These are phyloP conservation scores for Nelumbo lutea DNA, from an alignment of 164 flowering plant genomes.

Conservation along the genomic window DNA sequence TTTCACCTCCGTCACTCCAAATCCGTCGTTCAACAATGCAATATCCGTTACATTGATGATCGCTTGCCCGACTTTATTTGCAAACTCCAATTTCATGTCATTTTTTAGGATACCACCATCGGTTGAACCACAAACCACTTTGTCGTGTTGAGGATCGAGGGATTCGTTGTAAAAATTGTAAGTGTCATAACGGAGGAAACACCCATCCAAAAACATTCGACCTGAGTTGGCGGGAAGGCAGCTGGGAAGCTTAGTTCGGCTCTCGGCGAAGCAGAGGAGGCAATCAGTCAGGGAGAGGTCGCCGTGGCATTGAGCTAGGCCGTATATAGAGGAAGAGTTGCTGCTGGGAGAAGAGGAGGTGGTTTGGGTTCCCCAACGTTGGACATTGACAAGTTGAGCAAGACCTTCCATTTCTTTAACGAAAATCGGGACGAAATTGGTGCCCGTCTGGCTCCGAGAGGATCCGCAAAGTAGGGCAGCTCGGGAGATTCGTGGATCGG, in stretches of 20 bases:
- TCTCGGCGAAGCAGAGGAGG: slow-evolving; percentile 59
- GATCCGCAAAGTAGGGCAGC: slow-evolving; percentile 40
- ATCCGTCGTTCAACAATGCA: slow-evolving; percentile 31
- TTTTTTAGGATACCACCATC: background rate
- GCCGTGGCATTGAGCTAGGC: slow-evolving; percentile 51
- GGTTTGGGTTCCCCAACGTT: slow-evolving; percentile 22
- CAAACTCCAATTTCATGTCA: slow-evolving; percentile 11
- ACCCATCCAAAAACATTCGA: slow-evolving; percentile 55
- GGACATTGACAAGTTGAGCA: slow-evolving; percentile 17
- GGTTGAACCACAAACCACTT: slow-evolving; percentile 16
- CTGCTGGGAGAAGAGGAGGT: slow-evolving; percentile 15
- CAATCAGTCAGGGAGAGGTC: slow-evolving; percentile 66
- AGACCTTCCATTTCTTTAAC: slow-evolving; percentile 42
- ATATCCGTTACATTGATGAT: slow-evolving; percentile 20
- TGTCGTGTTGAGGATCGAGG: slow-evolving; percentile 17
- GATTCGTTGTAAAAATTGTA: slow-evolving; percentile 44
- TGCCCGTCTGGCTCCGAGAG: background rate
- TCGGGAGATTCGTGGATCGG: slow-evolving; percentile 31
- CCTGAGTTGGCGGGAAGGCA: slow-evolving; percentile 55
- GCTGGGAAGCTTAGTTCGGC: slow-evolving; percentile 49
- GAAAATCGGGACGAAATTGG: slow-evolving; percentile 30
- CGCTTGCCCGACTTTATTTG: slow-evolving; percentile 15
- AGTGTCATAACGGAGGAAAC: slow-evolving; percentile 60
- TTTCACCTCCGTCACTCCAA: slow-evolving; percentile 25
- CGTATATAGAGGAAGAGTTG: slow-evolving; percentile 21